Base-by-base conservation (phyloP, 176 grass and related monocot species). In the Eragrostis curvula region DNA sequence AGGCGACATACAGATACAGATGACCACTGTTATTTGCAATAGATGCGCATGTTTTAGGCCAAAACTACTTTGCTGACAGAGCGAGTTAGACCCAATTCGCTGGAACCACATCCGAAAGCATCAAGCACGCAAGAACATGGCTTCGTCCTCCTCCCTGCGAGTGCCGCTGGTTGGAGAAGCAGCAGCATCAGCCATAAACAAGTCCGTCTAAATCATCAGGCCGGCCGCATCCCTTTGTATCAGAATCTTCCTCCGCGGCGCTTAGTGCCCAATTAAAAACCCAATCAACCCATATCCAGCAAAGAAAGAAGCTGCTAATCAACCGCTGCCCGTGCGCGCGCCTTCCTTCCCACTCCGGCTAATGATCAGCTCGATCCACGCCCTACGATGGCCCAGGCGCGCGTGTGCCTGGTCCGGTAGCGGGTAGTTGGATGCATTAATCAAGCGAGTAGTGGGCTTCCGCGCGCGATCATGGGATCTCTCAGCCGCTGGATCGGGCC, bases 391-490 rank as follows among this genome's bases (percentile, higher is more conserved):
- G 62, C 39, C 86, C 79, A 87, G 12, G 72, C 72, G 73, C 62
- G 71, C 53, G 81, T 12, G 65, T 21, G 39, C 36, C 47, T 66
- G 48, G n/a, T 16, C 32, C 3, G 12, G n/a, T 6, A 17, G 17
- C 44, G 16, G 46, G 79, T 70, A 0, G 72, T 71, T 82, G 79
- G 55, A n/a, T n/a, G 83, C 28, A 36, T 65, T 83, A 70, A 78
- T 83, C 86, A 64, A 70, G 40, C 1, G 45, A 12, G 32, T 36
- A 36, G n/a, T n/a, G n/a, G 32, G 32, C 32, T 4, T 36, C 17
- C 52, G 20, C 52, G 11, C 21, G 52, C 23, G 64, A 87, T 82
- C 85, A 81, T 87, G 85, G 51, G 71, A 87, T 87, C 56, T 11
- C 10, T 9, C 27, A 12, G 64, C 42, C 72, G 44, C 46, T 14